These are phyloP conservation scores for Nemania abortiva DNA, from an alignment of 2,329 filamentous ascomycete species.

Conservation along the genomic window DNA sequence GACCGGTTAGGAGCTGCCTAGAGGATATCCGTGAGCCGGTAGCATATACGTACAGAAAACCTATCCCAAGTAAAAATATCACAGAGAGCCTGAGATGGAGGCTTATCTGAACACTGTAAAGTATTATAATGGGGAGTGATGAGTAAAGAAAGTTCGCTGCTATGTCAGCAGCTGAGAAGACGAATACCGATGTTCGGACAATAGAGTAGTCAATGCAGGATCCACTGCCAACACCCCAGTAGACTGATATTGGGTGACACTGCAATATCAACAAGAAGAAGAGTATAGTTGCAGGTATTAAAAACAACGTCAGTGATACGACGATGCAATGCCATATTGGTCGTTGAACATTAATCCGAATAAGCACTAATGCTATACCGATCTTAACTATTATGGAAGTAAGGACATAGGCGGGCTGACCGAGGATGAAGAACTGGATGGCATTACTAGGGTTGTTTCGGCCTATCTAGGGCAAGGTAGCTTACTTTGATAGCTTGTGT, in stretches of 20 bases:
- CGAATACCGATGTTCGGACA: not conserved
- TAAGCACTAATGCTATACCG: not conserved
- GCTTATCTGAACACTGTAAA: slow-evolving; percentile 11
- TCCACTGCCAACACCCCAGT: not conserved
- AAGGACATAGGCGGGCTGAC: not conserved
- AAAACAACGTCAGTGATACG: not conserved
- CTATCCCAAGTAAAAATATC: not conserved
- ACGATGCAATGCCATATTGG: not conserved
- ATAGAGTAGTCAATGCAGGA: not conserved
- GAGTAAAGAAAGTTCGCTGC: slow-evolving; percentile 3
- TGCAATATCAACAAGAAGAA: not conserved
- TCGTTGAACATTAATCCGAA: slow-evolving; percentile 1
- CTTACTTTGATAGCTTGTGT: slow-evolving; percentile 4
- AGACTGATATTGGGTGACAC: not conserved
- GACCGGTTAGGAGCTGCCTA: not conserved
- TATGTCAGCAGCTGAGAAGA: not conserved
- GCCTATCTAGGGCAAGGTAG: not conserved
- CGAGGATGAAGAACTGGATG: not conserved
- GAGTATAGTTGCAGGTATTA: not conserved
- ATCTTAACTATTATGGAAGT: not conserved
- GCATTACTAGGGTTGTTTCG: not conserved
- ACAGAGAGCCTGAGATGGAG: not conserved
- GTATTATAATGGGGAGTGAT: slow-evolving; percentile 29
- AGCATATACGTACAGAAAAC: not conserved
- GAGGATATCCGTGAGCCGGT: not conserved